A percentile compares a stretch with the other conserved stretches of the same genome.
These are phyloP conservation scores for Syncephalastrum racemosum DNA, from an alignment of 371 early-diverging fungal genomes.

Conservation along the genomic window DNA sequence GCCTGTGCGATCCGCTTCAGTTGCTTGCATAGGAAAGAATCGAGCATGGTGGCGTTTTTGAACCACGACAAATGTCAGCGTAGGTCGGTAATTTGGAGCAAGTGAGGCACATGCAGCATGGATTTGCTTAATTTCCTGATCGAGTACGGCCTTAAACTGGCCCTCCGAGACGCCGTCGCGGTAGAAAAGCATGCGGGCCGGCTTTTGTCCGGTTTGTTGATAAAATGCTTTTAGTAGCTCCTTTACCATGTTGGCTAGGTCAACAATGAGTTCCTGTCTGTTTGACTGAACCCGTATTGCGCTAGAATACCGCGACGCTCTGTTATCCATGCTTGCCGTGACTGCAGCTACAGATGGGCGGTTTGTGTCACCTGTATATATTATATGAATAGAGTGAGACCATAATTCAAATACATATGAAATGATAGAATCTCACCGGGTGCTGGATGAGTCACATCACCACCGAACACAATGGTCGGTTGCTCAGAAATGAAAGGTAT, in stretches of 20 bases:
- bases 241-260: slow-evolving; percentile 69
- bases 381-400: slow-evolving; percentile 77
- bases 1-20: slow-evolving; percentile 44
- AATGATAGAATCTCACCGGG: slow-evolving; percentile 48
- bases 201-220: slow-evolving; percentile 59
- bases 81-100: slow-evolving; percentile 73
- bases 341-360: slow-evolving; percentile 84
- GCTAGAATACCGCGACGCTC: slow-evolving; percentile 74
- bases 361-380: slow-evolving; percentile 31
- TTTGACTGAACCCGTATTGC: slow-evolving; percentile 71
- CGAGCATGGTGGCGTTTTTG: slow-evolving; percentile 97
- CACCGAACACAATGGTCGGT: slow-evolving; percentile 93
- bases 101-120: slow-evolving; percentile 80
- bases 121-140: slow-evolving; percentile 13
- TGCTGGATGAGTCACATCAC: slow-evolving; percentile 92
- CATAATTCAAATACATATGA: too few species aligned
- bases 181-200: slow-evolving; percentile 84
- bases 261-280: slow-evolving; percentile 77
- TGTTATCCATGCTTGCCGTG: slow-evolving; percentile 65
- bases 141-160: slow-evolving; percentile 72
- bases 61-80: slow-evolving; percentile 89
- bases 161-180: slow-evolving; percentile 89
- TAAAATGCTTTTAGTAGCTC: slow-evolving; percentile 76
- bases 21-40: slow-evolving; percentile 80
- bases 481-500: slow-evolving; percentile 64